Percentiles rank a stretch among this genome's conserved stretches.
Evolutionary conservation across 2,329 filamentous ascomycete genomes (phyloP).

Genomic region (Talaromyces funiculosus): DNA sequence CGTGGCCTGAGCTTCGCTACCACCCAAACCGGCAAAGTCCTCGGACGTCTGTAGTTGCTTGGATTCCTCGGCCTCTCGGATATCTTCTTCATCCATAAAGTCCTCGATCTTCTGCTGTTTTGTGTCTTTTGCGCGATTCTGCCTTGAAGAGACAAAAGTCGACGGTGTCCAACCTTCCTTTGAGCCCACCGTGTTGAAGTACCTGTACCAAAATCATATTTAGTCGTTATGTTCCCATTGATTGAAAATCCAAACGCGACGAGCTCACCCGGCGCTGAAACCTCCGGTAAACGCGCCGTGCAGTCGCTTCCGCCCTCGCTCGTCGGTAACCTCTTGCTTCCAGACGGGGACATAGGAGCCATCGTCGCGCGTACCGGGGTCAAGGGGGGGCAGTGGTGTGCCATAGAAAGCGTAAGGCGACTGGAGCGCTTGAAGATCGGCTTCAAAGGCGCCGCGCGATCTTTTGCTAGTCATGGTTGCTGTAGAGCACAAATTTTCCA

Average conservation of each 20-base stretch:
- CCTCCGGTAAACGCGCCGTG: slow-evolving; percentile 97
- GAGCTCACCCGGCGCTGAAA: slow-evolving; percentile 82
- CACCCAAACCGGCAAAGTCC: slow-evolving; percentile 70
- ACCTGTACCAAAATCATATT: slow-evolving; percentile 49
- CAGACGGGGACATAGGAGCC: slow-evolving; percentile 91
- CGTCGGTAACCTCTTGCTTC: slow-evolving; percentile 97
- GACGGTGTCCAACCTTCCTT: slow-evolving; percentile 97
- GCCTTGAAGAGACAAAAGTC: slow-evolving; percentile 83
- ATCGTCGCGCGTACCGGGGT: slow-evolving; percentile 74
- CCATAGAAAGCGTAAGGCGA: slow-evolving; percentile 76
- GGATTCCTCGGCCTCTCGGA: slow-evolving; percentile 77
- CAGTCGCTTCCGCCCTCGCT: slow-evolving; percentile 79
- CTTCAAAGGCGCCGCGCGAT: slow-evolving; percentile 70
- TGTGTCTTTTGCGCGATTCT: slow-evolving; percentile 68
- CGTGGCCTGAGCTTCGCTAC: slow-evolving; percentile 52
- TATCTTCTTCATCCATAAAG: slow-evolving; percentile 97
- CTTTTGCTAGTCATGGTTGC: slow-evolving; percentile 69
- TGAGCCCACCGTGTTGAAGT: slow-evolving; percentile 96
- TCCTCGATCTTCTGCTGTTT: slow-evolving; percentile 69
- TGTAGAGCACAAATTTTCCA: neutral
- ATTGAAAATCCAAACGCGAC: slow-evolving; percentile 22
- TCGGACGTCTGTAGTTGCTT: slow-evolving; percentile 66
- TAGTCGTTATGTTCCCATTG: slow-evolving; percentile 27
- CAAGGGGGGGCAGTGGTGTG: slow-evolving; percentile 73
- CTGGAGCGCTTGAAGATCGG: slow-evolving; percentile 60